Evolutionary conservation across 1,139 yeast species (phyloP), one percentile per base, ranked within the genome.

Genomic region (Zygoascus meyerae): DNA sequence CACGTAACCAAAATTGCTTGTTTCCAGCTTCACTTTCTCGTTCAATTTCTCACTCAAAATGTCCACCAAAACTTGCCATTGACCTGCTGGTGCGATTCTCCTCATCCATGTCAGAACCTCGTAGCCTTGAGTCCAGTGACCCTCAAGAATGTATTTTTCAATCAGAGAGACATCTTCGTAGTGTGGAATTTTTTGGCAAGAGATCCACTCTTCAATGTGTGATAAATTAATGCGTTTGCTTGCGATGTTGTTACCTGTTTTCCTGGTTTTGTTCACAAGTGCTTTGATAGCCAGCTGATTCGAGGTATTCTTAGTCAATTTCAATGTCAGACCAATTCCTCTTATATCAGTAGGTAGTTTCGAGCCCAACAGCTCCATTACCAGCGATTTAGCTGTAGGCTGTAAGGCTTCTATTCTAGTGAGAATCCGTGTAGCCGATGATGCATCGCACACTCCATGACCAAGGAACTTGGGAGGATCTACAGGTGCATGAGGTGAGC

Each of bases 391-490:
- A 0, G 82, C 77, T 2, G 90, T 65, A 5, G 77, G 63, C 0
- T 86, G 86, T 57, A 72, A 59, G 44, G 82, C 86, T 56, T 78
- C 73, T 0, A 95, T 81, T 0, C 76, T 64, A 0, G 89, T 89
- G n/a, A 87, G 60, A 40, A 72, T 70, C 1, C 83, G 70, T 2
- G 83, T 70, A 55, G 79, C 81, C 45, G 80, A 78, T 16, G 74
- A 65, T 36, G 81, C 71, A 44, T 81, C 86, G 63, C 96, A 87
- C 14, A 62, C 59, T 0, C 98, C 97, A 78, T 84, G 79, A 0
- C 98, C 98, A 58, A 92, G 56, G 62, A 70, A 82, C 59, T 92
- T 92, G 1, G 86, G 76, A 0, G 97, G 86, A 12, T 78, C 77
- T 1, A 80, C 61, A 0, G 95, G 89, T 0, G 95, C 94, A 49